A percentile compares a stretch with the other conserved stretches of the same genome.
These are phyloP conservation scores for Pachysandra terminalis DNA, from an alignment of 164 flowering plant species.

Conservation along the genomic window DNA sequence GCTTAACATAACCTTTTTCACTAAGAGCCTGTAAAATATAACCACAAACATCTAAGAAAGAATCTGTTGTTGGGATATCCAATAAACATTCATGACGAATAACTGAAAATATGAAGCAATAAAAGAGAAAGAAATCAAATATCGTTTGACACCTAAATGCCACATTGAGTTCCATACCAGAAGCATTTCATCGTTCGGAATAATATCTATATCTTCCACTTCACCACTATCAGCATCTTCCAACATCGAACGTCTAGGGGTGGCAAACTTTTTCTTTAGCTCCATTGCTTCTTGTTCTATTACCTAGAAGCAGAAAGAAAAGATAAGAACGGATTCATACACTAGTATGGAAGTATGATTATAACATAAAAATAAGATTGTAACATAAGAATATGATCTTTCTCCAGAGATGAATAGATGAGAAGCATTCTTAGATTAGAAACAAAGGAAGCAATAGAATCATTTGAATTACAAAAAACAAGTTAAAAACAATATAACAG, in stretches of 20 bases:
- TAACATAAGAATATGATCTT: not conserved
- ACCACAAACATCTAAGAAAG: not conserved
- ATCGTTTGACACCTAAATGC: not conserved
- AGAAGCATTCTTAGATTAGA: not conserved
- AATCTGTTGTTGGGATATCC: not conserved
- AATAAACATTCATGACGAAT: not conserved
- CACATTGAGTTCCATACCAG: slow-evolving; percentile 39
- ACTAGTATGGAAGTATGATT: not conserved
- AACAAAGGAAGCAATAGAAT: not conserved
- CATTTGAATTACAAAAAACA: not conserved
- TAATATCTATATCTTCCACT: slow-evolving; percentile 90
- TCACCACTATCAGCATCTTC: slow-evolving; percentile 80
- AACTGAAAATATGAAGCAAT: not conserved
- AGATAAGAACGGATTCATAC: not conserved
- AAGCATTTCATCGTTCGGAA: slow-evolving; percentile 95
- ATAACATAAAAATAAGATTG: too few relatives aligned
- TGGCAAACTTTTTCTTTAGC: slow-evolving; percentile 72
- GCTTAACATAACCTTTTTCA: slow-evolving; percentile 93
- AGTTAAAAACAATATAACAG: too few relatives aligned
- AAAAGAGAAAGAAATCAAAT: not conserved
- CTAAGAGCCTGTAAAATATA: slow-evolving; percentile 63
- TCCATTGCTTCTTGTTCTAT: slow-evolving; percentile 91
- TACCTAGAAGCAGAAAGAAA: slow-evolving; percentile 36
- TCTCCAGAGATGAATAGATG: not conserved
- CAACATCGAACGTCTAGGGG: slow-evolving; percentile 79